Evolutionary conservation across 2,329 filamentous ascomycete genomes (phyloP), one percentile per base, ranked within the genome.

Genomic region (Stachybotrys echinatus): DNA sequence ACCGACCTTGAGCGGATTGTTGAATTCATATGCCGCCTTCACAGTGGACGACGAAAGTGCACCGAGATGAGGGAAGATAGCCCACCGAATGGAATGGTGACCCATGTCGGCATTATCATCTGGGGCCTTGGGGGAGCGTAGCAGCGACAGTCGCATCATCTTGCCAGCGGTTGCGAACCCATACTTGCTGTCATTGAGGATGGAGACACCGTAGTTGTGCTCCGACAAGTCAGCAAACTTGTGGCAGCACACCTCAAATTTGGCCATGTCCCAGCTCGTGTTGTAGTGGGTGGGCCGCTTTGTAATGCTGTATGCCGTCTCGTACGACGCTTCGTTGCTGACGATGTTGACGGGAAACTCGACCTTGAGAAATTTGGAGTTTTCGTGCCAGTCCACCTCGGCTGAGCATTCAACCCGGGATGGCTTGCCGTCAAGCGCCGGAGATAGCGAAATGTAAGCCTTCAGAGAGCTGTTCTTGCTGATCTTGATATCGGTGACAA

Each of bases 311-410:
- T 89, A 97, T 61, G 96, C 92, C 7, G 90, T 95, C 69, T 99
- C 94, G 67, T 99, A 99, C 12, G 85, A 89, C 27, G 94, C 94
- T 69, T 96, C 91, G 0, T 87, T 95, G 69, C 92, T 96, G 58
- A 84, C 82, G 55, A 97, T 79, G 61, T 95, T 87, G 54, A 96
- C 92, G 0, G 94, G 92, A 71, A 99, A 99, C 67, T 99, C 94
- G 47, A 97, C 92, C 76, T 99, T 99, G 63, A 99, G 80, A 77
- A 97, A 97, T 65, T 94, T 95, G 87, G 94, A 96, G 12, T 84
- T 90, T 69, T 99, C 94, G 58, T 87, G 88, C 94, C 94, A 99
- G 64, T 96, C 89, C n/a, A 97, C 89, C 58, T 95, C 89, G 47
- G 86, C 87, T 39, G 83, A 79, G 55, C 92, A 84, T 56, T 95